Evolutionary conservation across 306 rosid genomes (phyloP).

Genomic region (Prunus campanulata): DNA sequence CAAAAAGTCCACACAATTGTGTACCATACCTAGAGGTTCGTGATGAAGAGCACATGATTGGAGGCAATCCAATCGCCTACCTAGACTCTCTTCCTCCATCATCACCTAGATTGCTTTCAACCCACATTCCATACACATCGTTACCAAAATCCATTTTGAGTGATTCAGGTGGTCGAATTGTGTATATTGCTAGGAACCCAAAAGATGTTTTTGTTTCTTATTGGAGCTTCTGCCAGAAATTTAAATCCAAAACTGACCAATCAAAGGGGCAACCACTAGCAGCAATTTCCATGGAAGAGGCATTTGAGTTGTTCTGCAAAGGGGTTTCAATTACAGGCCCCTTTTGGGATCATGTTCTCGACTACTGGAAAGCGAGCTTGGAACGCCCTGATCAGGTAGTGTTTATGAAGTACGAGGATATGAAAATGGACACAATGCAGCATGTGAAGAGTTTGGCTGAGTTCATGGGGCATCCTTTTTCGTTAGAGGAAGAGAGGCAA

Average conservation of each 20-base stretch:
- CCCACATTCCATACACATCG: slow-evolving; percentile 21
- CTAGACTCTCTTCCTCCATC: neutral
- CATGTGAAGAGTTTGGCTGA: slow-evolving; percentile 35
- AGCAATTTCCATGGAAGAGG: slow-evolving; percentile 29
- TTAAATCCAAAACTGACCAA: neutral
- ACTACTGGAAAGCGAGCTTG: slow-evolving; percentile 42
- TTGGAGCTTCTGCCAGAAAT: slow-evolving; percentile 24
- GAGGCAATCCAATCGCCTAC: neutral
- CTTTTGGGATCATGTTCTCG: slow-evolving; percentile 42
- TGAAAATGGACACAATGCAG: slow-evolving; percentile 25
- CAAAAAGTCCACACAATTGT: slow-evolving; percentile 16
- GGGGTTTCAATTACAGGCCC: slow-evolving; percentile 40
- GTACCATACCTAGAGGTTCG: slow-evolving; percentile 19
- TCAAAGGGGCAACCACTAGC: neutral
- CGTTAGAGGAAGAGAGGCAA: slow-evolving; percentile 34
- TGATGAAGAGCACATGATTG: neutral
- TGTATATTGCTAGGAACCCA: slow-evolving; percentile 52
- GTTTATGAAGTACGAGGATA: slow-evolving; percentile 49
- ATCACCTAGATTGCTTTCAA: slow-evolving; percentile 22
- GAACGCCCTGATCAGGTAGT: slow-evolving; percentile 37
- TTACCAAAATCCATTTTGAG: slow-evolving; percentile 10
- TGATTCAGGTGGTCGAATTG: slow-evolving; percentile 4
- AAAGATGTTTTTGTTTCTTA: slow-evolving; percentile 41
- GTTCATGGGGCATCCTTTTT: slow-evolving; percentile 44
- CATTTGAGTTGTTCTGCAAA: slow-evolving; percentile 42